Evolutionary conservation across 192 early-diverging fungal genomes (phyloP), one percentile per base, ranked within the genome.

Genomic region (Coemansia sp.): DNA sequence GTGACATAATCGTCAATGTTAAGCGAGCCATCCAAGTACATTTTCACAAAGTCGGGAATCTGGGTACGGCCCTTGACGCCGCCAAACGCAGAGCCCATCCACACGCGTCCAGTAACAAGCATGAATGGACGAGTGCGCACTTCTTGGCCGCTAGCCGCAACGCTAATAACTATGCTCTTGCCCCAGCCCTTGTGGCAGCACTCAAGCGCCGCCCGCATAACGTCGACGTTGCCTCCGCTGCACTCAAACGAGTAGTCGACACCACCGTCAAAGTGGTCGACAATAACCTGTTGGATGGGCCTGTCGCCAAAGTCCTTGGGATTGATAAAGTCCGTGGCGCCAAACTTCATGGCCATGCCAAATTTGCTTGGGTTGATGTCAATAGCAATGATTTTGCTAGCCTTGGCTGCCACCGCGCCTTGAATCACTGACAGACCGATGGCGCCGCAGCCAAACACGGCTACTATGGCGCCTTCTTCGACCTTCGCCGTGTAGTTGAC

Each of bases 221-320:
- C 87, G 33, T 89, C 65, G 18, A 88, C 82, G 47, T 95, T 96
- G 48, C 88, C 78, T 6, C 88, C 95, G 56, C 90, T 90, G 80
- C 92, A 94, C 65, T 98, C 95, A 56, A 98, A 97, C 29, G 92
- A 90, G 64, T 95, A 93, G 63, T 98, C 95, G 25, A 94, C 83
- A 37, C 95, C 95, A 57, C 95, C 94, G 57, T 95, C 94, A 22
- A 91, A 94, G 69, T 90, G 83, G 22, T 92, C 90, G 21, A 93
- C 86, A 56, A 98, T 80, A 46, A 90, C 81, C 34, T 85, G 71
- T 62, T 93, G 90, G 49, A 94, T 88, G 4, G 88, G 83, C 49
- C 80, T 82, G 46, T 87, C 85, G 25, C 70, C 66, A 68, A 81
- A 78, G 65, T 94, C 90, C 27, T 84, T 85, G 32, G 93, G 93